Percentiles rank a stretch among this genome's conserved stretches.
These are phyloP conservation scores for Trifolium fragiferum DNA, from an alignment of 306 rosid species.

Conservation along the genomic window DNA sequence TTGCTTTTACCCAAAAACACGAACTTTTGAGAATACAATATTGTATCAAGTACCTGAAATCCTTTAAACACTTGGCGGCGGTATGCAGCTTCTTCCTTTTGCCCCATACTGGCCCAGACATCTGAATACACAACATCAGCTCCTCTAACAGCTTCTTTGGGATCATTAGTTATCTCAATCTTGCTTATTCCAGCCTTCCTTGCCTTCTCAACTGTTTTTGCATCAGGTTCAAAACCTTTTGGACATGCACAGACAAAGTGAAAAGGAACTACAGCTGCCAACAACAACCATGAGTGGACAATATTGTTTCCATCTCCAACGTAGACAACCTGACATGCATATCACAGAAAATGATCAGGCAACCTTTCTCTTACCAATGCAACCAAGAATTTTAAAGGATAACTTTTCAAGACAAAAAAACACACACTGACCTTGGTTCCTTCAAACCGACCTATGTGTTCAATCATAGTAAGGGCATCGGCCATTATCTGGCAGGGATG, in stretches of 20 bases:
- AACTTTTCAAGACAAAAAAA: conserved; percentile 39
- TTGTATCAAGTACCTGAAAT: conserved; percentile 71
- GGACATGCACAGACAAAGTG: conserved; percentile 96
- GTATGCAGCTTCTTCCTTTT: conserved; percentile 91
- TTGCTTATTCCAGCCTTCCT: conserved; percentile 84
- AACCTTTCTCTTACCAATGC: conserved; percentile 27
- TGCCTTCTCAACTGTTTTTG: conserved; percentile 79
- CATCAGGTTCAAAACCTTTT: conserved; percentile 92
- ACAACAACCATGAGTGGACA: conserved; percentile 94
- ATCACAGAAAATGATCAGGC: conserved; percentile 31
- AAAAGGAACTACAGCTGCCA: conserved; percentile 88
- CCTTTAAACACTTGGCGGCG: conserved; percentile 78
- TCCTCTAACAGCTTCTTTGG: conserved; percentile 90
- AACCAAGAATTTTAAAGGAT: conserved; percentile 31
- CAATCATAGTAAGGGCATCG: conserved; percentile 94
- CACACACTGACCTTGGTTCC: conserved; percentile 79
- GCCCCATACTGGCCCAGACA: conserved; percentile 99
- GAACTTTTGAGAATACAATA: not conserved
- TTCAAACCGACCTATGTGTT: conserved; percentile 81
- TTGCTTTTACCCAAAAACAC: not conserved
- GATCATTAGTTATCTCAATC: conserved; percentile 88
- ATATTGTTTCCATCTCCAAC: conserved; percentile 98
- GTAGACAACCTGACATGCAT: conserved; percentile 75
- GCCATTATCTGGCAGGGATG: conserved; percentile 99
- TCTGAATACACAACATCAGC: conserved; percentile 88